These are phyloP conservation scores for Trametes cinnabarina DNA, from an alignment of 768 basidiomycete species.

Conservation along the genomic window DNA sequence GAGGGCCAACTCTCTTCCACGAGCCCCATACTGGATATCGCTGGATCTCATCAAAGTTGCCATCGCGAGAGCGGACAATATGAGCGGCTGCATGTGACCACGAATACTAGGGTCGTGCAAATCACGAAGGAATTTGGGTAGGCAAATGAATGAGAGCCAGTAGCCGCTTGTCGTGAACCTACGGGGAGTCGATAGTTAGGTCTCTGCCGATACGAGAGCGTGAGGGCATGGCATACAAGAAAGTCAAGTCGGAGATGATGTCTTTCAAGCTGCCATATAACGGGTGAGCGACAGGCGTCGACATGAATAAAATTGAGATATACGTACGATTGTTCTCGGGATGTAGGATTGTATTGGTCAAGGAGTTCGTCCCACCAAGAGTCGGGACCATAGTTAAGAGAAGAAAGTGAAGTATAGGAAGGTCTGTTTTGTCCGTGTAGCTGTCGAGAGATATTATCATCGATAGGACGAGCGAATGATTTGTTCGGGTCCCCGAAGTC, in stretches of 20 bases:
- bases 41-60: constrained; percentile 73
- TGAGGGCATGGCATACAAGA: constrained; percentile 46
- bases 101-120: constrained; percentile 54
- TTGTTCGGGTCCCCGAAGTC: constrained; percentile 24
- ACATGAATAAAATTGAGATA: background rate
- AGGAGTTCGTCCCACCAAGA: constrained; percentile 52
- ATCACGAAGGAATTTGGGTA: constrained; percentile 50
- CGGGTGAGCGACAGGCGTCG: background rate
- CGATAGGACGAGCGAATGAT: constrained; percentile 26
- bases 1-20: constrained; percentile 57
- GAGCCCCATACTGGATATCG: constrained; percentile 52
- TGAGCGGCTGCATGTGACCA: constrained; percentile 63
- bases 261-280: constrained; percentile 42
- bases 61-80: constrained; percentile 67
- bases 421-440: constrained; percentile 3
- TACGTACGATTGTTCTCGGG: constrained; percentile 43
- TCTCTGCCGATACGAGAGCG: too few relatives aligned
- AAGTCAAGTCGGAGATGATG: constrained; percentile 49
- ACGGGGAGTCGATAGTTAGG: background rate
- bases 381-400: constrained; percentile 34
- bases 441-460: constrained; percentile 18
- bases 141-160: constrained; percentile 68
- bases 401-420: constrained; percentile 23
- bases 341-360: constrained; percentile 37
- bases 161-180: constrained; percentile 66